Evolutionary conservation across 1,284 basidiomycete species (phyloP).

Genomic region (Sanghuangporus weigelae): DNA sequence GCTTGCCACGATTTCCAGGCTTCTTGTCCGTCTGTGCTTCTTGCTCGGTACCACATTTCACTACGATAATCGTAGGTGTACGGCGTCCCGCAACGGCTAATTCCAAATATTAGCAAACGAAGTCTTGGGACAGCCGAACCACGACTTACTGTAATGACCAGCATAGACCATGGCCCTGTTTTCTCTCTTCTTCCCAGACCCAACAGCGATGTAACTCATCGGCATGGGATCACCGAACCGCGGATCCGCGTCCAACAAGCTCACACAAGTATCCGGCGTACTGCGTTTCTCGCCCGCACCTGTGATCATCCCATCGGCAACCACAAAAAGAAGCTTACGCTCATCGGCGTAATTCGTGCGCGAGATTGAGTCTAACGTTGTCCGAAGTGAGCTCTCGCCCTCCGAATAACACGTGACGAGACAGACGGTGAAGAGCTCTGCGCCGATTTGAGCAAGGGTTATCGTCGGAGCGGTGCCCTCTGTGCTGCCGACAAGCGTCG

Average conservation of each 20-base stretch:
- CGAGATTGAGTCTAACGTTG: constrained; percentile 92
- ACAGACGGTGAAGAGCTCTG: constrained; percentile 92
- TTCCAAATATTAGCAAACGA: constrained; percentile 9
- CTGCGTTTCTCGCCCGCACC: constrained; percentile 92
- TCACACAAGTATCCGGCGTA: constrained; percentile 96
- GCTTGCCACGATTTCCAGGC: constrained; percentile 97
- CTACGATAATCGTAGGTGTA: constrained; percentile 92
- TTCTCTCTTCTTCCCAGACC: constrained; percentile 81
- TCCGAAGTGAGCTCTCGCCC: constrained; percentile 86
- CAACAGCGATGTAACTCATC: constrained; percentile 93
- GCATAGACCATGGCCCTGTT: constrained; percentile 99
- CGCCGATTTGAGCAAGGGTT: constrained; percentile 83
- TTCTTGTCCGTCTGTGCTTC: constrained; percentile 85
- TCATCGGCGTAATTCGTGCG: constrained; percentile 87
- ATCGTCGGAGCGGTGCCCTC: constrained; percentile 56
- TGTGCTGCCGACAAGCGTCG: constrained; percentile 45
- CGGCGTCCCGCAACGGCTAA: constrained; percentile 77
- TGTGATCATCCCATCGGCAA: constrained; percentile 99
- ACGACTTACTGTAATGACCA: constrained; percentile 88
- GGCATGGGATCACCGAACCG: constrained; percentile 95
- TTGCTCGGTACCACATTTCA: constrained; percentile 91
- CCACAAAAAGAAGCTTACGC: constrained; percentile 89
- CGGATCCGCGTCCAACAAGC: constrained; percentile 88
- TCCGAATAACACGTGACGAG: constrained; percentile 98
- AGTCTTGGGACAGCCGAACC: constrained; percentile 6